A percentile compares a stretch with the other conserved stretches of the same genome.
Conservation (phyloP, 768 basidiomycete species). For the Cystofilobasidium macerans region DNA sequence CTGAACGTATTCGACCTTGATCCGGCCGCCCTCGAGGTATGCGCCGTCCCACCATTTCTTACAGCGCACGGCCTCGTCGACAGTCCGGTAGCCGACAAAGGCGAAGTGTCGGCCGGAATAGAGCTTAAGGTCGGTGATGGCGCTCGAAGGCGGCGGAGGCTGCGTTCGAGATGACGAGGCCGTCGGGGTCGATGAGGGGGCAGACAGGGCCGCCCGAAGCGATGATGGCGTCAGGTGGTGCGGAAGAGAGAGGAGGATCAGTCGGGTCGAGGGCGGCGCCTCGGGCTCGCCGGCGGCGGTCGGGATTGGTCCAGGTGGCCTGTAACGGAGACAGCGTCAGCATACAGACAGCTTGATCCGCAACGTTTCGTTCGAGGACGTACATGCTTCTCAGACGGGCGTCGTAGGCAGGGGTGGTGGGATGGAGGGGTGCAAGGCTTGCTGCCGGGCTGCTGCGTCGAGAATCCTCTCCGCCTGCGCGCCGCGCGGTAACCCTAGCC, state of each 20-base stretch:
- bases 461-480: too few relatives aligned
- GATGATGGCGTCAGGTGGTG: slow-evolving; percentile 19
- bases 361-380: slow-evolving; percentile 29
- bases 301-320: too few relatives aligned
- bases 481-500: too few relatives aligned
- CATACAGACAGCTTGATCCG: slow-evolving; percentile 21
- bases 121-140: slow-evolving; percentile 77
- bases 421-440: too few relatives aligned
- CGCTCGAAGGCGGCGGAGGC: slow-evolving; percentile 28
- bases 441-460: too few relatives aligned
- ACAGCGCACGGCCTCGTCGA: slow-evolving; percentile 60
- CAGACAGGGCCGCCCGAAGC: neutral
- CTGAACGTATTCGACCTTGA: slow-evolving; percentile 58
- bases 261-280: neutral
- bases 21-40: slow-evolving; percentile 66
- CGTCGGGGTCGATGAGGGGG: slow-evolving; percentile 12
- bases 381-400: neutral
- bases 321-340: slow-evolving; percentile 52
- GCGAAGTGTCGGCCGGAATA: slow-evolving; percentile 75
- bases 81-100: slow-evolving; percentile 79
- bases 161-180: slow-evolving; percentile 10
- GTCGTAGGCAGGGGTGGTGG: too few relatives aligned
- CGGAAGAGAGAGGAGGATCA: slow-evolving; percentile 12
- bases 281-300: slow-evolving; percentile 36
- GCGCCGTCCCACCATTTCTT: slow-evolving; percentile 74